Base-by-base conservation (phyloP, 139 green algal species). In the Closterium sp. region DNA sequence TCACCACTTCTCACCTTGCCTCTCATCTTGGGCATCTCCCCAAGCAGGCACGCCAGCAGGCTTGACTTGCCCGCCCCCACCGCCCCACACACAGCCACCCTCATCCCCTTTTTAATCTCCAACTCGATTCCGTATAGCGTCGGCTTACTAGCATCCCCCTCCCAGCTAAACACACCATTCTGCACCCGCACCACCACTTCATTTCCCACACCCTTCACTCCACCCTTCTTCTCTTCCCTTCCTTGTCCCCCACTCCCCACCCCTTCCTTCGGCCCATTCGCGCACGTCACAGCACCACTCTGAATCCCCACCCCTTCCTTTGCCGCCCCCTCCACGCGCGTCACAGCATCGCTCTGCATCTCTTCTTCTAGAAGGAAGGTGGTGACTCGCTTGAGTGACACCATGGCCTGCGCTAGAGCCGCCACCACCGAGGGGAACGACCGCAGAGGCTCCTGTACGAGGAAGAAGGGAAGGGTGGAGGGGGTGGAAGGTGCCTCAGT, bases 31-130 rank as follows among this genome's bases (percentile, higher is more conserved):
- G 70, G 31, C 34, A 94, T 88, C 88, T 95, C 93, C 34, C 91
- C 91, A 31, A 95, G 42, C 2, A 95, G 32, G 28, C 84, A 34
- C 42, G 42, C 42, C 42, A 95, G 87, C 42, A 96, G 94, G 24
- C 62, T 90, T 1, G 86, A 94, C 92, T 96, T 96, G 62, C 94
- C 94, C 0, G 34, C 85, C 28, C 91, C 94, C 9, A 95, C 93
- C 30, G 94, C 91, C 42, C 97, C 97, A 24, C 98, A 97, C 17
- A 99, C 92, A 50, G 94, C 95, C 30, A 97, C 96, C 9, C 31
- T 88, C 22, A 29, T 79, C 27, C 90, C 90, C 50, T n/a, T 84
- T 31, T 38, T n/a, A 29, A 93, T 89, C 84, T 93, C 29, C 90
- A 93, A 32, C n/a, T 89, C 28, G 31, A 93, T 90, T 24, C 70